Evolutionary conservation across 2,329 filamentous ascomycete genomes (phyloP).

Genomic region (Fusarium globosum): DNA sequence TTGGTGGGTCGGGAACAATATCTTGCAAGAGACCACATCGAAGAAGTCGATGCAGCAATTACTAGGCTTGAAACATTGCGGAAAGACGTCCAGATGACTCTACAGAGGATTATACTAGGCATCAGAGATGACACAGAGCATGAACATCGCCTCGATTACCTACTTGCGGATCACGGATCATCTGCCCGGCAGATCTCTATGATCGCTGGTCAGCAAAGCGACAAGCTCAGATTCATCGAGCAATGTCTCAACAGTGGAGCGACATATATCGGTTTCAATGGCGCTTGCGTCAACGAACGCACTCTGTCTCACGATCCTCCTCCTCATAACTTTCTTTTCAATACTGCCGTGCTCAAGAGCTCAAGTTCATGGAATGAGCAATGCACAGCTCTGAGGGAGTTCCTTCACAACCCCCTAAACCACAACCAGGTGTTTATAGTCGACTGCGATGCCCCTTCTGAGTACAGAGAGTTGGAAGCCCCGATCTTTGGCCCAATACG

Average conservation of each 20-base stretch:
- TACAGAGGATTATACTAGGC: neutral
- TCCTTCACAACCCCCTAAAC: neutral
- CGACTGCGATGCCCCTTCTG: constrained; percentile 28
- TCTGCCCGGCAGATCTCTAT: neutral
- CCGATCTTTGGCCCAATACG: constrained; percentile 1
- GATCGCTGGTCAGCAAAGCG: constrained; percentile 7
- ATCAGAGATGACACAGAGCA: neutral
- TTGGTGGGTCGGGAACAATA: neutral
- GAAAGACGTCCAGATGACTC: neutral
- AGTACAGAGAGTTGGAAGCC: neutral
- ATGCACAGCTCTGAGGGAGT: neutral
- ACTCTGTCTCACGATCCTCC: neutral
- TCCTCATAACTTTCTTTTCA: constrained; percentile 10
- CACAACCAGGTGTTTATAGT: constrained; percentile 22
- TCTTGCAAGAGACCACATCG: constrained; percentile 4
- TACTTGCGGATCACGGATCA: neutral
- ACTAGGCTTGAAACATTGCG: neutral
- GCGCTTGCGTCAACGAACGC: neutral
- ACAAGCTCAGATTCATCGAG: constrained; percentile 25
- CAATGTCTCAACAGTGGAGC: neutral
- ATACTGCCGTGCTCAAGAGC: neutral
- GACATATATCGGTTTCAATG: constrained; percentile 33
- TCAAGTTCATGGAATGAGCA: constrained; percentile 4
- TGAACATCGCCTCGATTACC: neutral
- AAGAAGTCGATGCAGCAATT: neutral